These are phyloP conservation scores for Corchorus olitorius DNA, from an alignment of 345 rosid species.

Conservation along the genomic window DNA sequence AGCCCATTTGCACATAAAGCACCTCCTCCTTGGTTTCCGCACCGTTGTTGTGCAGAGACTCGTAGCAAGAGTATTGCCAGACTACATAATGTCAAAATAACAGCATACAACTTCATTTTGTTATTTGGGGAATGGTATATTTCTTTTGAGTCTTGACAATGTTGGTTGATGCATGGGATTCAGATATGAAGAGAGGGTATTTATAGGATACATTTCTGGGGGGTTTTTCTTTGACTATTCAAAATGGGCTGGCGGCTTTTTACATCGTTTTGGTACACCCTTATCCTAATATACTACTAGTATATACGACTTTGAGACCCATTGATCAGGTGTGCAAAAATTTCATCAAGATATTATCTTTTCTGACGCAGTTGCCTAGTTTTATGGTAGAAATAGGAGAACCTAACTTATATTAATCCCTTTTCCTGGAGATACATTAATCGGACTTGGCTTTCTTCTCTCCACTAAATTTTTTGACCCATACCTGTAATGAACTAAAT, in stretches of 20 bases:
- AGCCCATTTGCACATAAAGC: conserved; percentile 28
- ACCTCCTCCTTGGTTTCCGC: conserved; percentile 37
- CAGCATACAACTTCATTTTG: background rate
- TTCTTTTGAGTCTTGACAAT: background rate
- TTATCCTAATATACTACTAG: no score
- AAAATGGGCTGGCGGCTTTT: background rate
- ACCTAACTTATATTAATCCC: no score
- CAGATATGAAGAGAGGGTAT: background rate
- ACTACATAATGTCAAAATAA: background rate
- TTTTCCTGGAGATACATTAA: no score
- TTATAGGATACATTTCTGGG: background rate
- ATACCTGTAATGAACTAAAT: no score
- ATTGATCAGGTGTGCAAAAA: background rate
- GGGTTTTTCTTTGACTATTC: conserved; percentile 8
- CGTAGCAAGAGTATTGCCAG: background rate
- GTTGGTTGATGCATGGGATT: background rate
- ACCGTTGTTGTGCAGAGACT: conserved; percentile 23
- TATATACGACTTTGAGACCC: background rate
- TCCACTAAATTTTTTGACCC: no score
- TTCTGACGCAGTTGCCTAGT: no score
- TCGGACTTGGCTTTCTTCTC: no score
- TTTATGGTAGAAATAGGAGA: no score
- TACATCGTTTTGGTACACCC: background rate
- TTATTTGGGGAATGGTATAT: background rate
- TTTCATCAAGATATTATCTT: no score